A percentile compares a stretch with the other conserved stretches of the same genome.
Evolutionary conservation across 352 stramenopile species (phyloP).

Genomic region (Phytophthora multivora): DNA sequence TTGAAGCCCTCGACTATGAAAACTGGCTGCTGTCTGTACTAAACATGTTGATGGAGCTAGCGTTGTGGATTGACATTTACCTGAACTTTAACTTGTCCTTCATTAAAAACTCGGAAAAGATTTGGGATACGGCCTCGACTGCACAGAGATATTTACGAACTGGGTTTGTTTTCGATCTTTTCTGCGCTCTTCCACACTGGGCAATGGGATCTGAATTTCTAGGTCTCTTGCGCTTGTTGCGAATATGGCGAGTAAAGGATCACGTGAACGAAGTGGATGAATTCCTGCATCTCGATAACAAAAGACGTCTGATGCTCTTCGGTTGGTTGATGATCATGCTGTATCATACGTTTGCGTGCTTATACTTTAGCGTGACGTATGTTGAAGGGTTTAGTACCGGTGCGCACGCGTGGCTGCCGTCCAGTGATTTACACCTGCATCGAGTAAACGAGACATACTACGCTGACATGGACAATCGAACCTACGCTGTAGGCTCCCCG

Average conservation of each 20-base stretch:
- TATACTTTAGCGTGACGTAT: conserved; percentile 66
- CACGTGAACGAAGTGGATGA: conserved; percentile 58
- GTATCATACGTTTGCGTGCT: conserved; percentile 63
- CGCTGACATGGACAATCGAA: conserved; percentile 20
- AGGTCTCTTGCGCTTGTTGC: conserved; percentile 46
- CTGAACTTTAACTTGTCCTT: conserved; percentile 64
- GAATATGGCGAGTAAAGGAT: conserved; percentile 34
- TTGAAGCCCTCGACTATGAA: conserved; percentile 33
- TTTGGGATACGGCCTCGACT: conserved; percentile 44
- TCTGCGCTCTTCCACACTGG: conserved; percentile 53
- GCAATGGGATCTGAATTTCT: conserved; percentile 23
- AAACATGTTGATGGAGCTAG: conserved; percentile 46
- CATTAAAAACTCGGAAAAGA: conserved; percentile 61
- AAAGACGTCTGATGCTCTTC: conserved; percentile 53
- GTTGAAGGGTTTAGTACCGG: conserved; percentile 59
- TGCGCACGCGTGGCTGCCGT: conserved; percentile 53
- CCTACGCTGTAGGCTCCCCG: conserved; percentile 27
- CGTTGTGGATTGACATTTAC: conserved; percentile 55
- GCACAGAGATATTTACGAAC: conserved; percentile 39
- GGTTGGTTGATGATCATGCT: conserved; percentile 53
- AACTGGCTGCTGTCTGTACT: conserved; percentile 39
- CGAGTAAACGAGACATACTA: conserved; percentile 45
- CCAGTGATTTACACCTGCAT: conserved; percentile 46
- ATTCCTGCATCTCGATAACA: conserved; percentile 53
- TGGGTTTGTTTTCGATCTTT: conserved; percentile 45